phyloP scores from a whole-genome alignment of 805 yeast species.

The Saccharomycodes ludwigii region DNA sequence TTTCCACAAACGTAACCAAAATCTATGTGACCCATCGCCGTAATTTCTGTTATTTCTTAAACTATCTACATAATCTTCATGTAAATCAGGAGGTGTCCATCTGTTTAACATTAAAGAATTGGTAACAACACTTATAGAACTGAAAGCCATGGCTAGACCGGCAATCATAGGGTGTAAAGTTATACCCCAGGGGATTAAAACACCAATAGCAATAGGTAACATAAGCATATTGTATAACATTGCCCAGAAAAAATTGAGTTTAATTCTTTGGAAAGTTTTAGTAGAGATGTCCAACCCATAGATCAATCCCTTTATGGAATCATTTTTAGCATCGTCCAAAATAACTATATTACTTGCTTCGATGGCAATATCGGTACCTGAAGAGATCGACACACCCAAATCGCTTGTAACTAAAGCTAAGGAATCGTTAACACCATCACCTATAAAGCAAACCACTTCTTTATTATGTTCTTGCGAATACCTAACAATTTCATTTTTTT shows the following conservation, averaged over 20 bases:
- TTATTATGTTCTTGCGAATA: slow-evolving; percentile 34
- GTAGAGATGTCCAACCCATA: slow-evolving; percentile 58
- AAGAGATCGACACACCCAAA: slow-evolving; percentile 80
- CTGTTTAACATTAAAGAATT: slow-evolving; percentile 62
- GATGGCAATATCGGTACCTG: slow-evolving; percentile 93
- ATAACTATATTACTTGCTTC: slow-evolving; percentile 93
- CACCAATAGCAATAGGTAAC: slow-evolving; percentile 92
- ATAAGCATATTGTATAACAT: slow-evolving; percentile 69
- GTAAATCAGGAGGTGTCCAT: slow-evolving; percentile 36
- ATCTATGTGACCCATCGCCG: too few species aligned
- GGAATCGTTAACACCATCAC: slow-evolving; percentile 97
- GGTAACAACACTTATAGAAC: slow-evolving; percentile 79
- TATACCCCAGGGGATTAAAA: slow-evolving; percentile 66
- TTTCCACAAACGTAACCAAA: too few species aligned
- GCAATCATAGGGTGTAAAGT: slow-evolving; percentile 82
- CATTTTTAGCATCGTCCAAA: slow-evolving; percentile 28
- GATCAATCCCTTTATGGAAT: slow-evolving; percentile 34
- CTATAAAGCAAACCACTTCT: slow-evolving; percentile 67
- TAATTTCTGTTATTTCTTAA: too few species aligned
- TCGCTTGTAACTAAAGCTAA: slow-evolving; percentile 88
- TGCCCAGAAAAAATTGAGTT: slow-evolving; percentile 80
- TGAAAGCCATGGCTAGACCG: slow-evolving; percentile 84
- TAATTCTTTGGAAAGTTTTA: slow-evolving; percentile 61
- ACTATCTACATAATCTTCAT: too few species aligned
- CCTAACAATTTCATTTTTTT: slow-evolving; percentile 57